phyloP scores from a whole-genome alignment of 2,329 filamentous ascomycete genomes.

The Diaporthe capsici region DNA sequence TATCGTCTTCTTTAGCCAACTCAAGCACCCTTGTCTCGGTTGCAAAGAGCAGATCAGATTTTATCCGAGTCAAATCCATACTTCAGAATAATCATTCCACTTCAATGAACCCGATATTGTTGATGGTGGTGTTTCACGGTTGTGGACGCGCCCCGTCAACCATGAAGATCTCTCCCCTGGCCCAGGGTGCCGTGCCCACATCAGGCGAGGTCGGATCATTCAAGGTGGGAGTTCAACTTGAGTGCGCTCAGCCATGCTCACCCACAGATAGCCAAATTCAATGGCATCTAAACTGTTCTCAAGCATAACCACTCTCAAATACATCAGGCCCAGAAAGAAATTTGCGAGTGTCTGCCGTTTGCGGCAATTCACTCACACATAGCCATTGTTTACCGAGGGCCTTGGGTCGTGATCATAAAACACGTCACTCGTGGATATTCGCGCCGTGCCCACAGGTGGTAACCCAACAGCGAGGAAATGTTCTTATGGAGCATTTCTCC shows the following conservation, averaged over 20 bases:
- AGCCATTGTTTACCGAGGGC: not conserved
- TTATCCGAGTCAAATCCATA: not conserved
- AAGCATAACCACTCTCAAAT: too few relatives aligned
- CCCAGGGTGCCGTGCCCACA: conserved; percentile 10
- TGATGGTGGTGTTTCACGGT: not conserved
- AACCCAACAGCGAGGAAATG: not conserved
- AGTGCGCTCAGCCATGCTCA: not conserved
- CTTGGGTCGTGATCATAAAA: not conserved
- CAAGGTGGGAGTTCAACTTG: not conserved
- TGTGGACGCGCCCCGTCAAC: not conserved
- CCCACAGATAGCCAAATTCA: not conserved
- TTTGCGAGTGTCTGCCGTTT: not conserved
- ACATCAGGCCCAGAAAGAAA: not conserved
- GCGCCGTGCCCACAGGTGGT: not conserved
- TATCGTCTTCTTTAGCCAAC: too few relatives aligned
- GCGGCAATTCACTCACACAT: not conserved
- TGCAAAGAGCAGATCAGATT: not conserved
- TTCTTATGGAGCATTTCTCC: not conserved
- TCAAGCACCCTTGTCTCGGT: not conserved
- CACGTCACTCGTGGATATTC: conserved; percentile 11
- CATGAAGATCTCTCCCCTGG: conserved; percentile 11
- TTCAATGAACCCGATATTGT: not conserved
- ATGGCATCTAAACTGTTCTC: not conserved
- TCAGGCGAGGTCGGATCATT: not conserved
- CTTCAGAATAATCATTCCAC: not conserved